Evolutionary conservation across 108 stramenopile genomes (phyloP).

Genomic region (Cyclotella choctawhatcheeana): DNA sequence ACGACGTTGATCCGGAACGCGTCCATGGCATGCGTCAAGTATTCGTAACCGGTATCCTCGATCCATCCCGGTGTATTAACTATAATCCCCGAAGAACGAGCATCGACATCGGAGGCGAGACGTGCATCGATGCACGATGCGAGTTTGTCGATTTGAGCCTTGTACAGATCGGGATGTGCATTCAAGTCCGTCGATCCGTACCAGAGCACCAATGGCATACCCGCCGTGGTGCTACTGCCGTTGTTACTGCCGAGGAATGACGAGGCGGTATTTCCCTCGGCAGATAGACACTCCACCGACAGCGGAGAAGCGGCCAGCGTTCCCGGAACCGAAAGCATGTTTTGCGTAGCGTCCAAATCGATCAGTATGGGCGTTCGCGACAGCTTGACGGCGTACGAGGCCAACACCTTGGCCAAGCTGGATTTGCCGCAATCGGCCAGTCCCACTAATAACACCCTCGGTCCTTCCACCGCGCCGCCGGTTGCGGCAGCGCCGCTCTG

Average conservation of each 20-base stretch:
- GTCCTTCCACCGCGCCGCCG: slow-evolving; percentile 50
- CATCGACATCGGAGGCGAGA: slow-evolving; percentile 58
- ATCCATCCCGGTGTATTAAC: slow-evolving; percentile 88
- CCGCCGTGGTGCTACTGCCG: slow-evolving; percentile 7
- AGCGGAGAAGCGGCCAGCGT: slow-evolving; percentile 74
- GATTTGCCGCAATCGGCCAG: slow-evolving; percentile 87
- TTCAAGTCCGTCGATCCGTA: slow-evolving; percentile 64
- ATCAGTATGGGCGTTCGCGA: slow-evolving; percentile 82
- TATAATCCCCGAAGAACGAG: slow-evolving; percentile 77
- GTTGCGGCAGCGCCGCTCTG: slow-evolving; percentile 4
- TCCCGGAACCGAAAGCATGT: slow-evolving; percentile 78
- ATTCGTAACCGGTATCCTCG: slow-evolving; percentile 68
- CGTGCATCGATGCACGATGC: slow-evolving; percentile 65
- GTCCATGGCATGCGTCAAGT: slow-evolving; percentile 70
- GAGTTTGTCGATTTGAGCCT: slow-evolving; percentile 75
- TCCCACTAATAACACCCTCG: slow-evolving; percentile 82
- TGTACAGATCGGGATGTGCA: slow-evolving; percentile 72
- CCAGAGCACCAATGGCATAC: slow-evolving; percentile 78
- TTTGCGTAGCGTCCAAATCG: slow-evolving; percentile 83
- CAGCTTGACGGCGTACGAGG: slow-evolving; percentile 85
- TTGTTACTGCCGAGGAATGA: slow-evolving; percentile 53
- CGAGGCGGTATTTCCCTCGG: slow-evolving; percentile 66
- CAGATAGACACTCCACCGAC: slow-evolving; percentile 51
- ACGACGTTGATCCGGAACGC: slow-evolving; percentile 77
- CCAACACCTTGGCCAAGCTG: slow-evolving; percentile 65